Conservation (phyloP, 495 filamentous ascomycete species). For the Neurospora sp. region DNA sequence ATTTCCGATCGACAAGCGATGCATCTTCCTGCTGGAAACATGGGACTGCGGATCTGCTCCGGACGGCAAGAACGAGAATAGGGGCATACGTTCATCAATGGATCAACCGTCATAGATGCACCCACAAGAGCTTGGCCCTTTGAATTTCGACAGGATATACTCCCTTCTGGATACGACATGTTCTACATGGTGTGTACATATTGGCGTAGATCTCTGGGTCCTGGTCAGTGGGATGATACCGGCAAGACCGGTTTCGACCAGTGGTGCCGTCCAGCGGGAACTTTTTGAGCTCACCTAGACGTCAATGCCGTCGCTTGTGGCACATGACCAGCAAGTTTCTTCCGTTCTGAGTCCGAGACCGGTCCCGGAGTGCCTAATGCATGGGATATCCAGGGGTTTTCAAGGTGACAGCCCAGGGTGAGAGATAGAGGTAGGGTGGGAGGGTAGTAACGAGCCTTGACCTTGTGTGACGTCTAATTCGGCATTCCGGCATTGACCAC, state of each 20-base stretch:
- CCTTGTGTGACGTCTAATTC: not conserved
- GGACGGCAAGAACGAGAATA: not conserved
- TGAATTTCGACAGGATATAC: not conserved
- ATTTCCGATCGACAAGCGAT: not conserved
- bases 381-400: not conserved
- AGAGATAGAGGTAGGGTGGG: not conserved
- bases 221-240: not conserved
- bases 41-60: not conserved
- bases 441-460: not conserved
- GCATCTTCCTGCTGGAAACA: not conserved
- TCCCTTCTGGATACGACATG: not conserved
- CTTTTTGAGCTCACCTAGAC: not conserved
- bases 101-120: not conserved
- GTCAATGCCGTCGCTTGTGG: not conserved
- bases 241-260: not conserved
- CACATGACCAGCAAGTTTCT: conserved; percentile 2
- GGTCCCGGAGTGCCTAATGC: not conserved
- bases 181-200: not conserved
- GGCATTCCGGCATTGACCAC: not conserved
- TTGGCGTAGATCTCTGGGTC: not conserved
- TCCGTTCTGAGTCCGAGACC: not conserved
- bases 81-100: not conserved
- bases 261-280: not conserved
- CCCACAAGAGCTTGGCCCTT: not conserved
- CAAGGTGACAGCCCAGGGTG: not conserved